Evolutionary conservation across 495 filamentous ascomycete species (phyloP).

Genomic region (Astrothelium subdiscretum): DNA sequence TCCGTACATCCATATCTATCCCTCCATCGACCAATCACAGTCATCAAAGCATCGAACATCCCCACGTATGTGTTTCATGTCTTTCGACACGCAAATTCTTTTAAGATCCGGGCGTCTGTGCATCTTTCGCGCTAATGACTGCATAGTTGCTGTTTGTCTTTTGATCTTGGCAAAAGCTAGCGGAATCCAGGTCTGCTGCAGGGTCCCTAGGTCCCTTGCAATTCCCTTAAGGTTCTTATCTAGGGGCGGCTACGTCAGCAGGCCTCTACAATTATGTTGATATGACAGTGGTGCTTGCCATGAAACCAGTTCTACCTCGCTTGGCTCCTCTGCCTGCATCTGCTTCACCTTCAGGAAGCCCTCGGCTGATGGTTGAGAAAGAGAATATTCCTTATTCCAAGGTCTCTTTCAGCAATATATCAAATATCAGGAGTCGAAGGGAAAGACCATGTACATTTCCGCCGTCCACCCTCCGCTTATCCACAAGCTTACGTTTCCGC

Average conservation of each 20-base stretch:
- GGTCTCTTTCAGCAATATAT: constrained; percentile 15
- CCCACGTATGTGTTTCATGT: neutral
- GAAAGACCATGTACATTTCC: constrained; percentile 20
- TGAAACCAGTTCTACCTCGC: neutral
- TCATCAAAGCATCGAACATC: neutral
- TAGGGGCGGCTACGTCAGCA: neutral
- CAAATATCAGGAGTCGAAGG: constrained; percentile 23
- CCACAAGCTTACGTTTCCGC: neutral
- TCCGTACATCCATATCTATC: neutral
- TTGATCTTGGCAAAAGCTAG: neutral
- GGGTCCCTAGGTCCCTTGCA: neutral
- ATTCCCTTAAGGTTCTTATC: neutral
- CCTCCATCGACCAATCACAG: neutral
- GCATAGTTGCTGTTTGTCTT: neutral
- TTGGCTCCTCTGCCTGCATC: neutral
- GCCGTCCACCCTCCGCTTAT: neutral
- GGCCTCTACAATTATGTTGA: neutral
- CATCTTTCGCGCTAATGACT: neutral
- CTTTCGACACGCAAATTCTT: neutral
- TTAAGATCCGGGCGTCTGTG: neutral
- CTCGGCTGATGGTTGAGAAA: neutral
- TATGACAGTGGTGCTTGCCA: neutral
- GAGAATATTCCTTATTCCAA: constrained; percentile 8
- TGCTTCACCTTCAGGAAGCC: neutral
- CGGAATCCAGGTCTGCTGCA: neutral